Evolutionary conservation across 2,329 filamentous ascomycete species (phyloP).

Genomic region (Thielaviopsis ethacetica): DNA sequence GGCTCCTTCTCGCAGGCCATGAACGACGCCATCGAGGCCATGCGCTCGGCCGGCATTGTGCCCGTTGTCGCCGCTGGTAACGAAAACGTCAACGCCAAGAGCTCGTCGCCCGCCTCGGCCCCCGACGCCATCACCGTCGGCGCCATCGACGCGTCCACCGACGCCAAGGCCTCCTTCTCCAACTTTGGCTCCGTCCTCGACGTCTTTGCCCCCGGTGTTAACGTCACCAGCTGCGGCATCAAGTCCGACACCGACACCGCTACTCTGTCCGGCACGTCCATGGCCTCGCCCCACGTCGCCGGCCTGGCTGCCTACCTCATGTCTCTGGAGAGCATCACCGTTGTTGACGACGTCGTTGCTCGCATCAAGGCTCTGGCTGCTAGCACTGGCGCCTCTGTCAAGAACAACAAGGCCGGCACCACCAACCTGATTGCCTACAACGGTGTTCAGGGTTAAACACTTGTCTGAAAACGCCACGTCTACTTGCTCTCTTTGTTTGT

Average conservation of each 20-base stretch:
- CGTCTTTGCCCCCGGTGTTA: conserved; percentile 39
- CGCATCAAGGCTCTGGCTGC: conserved; percentile 37
- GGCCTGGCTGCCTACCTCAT: conserved; percentile 55
- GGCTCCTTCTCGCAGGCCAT: conserved; percentile 31
- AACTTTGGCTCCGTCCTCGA: conserved; percentile 40
- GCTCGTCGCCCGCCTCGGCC: conserved; percentile 37
- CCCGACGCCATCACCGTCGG: conserved; percentile 42
- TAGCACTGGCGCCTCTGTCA: conserved; percentile 28
- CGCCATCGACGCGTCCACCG: conserved; percentile 35
- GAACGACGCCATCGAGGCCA: conserved; percentile 36
- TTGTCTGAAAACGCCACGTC: background rate
- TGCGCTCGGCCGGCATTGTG: conserved; percentile 34
- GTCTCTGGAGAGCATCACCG: conserved; percentile 32
- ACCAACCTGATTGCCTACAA: conserved; percentile 42
- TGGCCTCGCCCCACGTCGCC: conserved; percentile 52
- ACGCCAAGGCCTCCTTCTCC: conserved; percentile 35
- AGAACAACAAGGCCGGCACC: conserved; percentile 26
- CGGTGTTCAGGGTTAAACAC: conserved; percentile 18
- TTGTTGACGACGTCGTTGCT: conserved; percentile 26
- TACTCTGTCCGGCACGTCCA: conserved; percentile 38
- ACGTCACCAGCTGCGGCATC: conserved; percentile 37
- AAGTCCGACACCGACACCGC: conserved; percentile 27
- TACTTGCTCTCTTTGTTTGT: background rate
- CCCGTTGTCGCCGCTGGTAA: conserved; percentile 46
- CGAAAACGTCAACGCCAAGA: conserved; percentile 33